Conservation (phyloP, 1,139 yeast species). For the Hansenula lynferdii region DNA sequence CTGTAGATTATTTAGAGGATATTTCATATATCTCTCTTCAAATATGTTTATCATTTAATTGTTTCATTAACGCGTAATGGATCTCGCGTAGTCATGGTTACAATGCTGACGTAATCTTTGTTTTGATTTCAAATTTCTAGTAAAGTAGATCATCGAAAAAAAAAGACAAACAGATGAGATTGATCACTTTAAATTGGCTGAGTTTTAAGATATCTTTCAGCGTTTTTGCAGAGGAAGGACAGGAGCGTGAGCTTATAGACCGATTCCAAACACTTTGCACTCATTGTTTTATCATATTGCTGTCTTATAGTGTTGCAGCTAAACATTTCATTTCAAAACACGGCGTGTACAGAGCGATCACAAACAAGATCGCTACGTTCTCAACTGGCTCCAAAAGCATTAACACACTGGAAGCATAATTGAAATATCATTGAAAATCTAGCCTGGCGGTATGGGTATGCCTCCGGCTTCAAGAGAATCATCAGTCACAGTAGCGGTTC, state of each 20-base stretch:
- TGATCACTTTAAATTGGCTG: neutral
- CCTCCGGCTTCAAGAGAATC: constrained; percentile 42
- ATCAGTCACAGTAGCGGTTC: constrained; percentile 70
- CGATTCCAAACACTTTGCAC: too few relatives aligned
- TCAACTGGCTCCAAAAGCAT: too few relatives aligned
- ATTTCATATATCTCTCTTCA: too few relatives aligned
- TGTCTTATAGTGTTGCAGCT: too few relatives aligned
- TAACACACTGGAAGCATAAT: too few relatives aligned
- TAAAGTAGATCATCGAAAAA: neutral
- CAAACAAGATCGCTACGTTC: too few relatives aligned
- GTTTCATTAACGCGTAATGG: too few relatives aligned
- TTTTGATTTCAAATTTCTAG: neutral
- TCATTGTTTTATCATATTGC: too few relatives aligned
- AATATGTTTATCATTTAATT: too few relatives aligned
- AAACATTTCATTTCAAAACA: neutral
- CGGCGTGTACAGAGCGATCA: neutral
- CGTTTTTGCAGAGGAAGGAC: too few relatives aligned
- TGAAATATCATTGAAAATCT: neutral
- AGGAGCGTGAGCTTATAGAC: neutral
- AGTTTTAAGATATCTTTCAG: too few relatives aligned
- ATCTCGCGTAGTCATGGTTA: neutral
- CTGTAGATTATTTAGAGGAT: too few relatives aligned
- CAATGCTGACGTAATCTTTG: neutral
- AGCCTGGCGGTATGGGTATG: neutral
- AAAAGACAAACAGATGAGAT: neutral